Evolutionary conservation across 169 alveolate genomes (phyloP).

Genomic region (Plasmodium berghei): DNA sequence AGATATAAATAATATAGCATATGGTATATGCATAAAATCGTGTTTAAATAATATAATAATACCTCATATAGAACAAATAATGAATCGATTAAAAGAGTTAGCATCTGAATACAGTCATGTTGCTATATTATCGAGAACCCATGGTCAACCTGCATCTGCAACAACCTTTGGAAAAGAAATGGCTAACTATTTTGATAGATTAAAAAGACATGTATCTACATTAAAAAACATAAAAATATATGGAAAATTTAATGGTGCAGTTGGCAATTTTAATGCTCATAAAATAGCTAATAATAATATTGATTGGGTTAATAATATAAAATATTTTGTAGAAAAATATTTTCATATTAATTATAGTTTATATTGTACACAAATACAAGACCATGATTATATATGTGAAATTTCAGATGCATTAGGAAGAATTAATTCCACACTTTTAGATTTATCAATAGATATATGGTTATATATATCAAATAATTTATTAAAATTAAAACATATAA

Average conservation of each 20-base stretch:
- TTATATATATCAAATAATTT: constrained; percentile 88
- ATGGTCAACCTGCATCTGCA: constrained; percentile 98
- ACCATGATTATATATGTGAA: constrained; percentile 94
- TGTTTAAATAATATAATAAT: constrained; percentile 83
- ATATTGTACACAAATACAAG: constrained; percentile 95
- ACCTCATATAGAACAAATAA: constrained; percentile 82
- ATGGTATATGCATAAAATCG: constrained; percentile 89
- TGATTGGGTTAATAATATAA: constrained; percentile 91
- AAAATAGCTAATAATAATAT: constrained; percentile 90
- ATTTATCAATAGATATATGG: constrained; percentile 96
- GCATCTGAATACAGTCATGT: constrained; percentile 87
- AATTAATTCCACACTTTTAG: constrained; percentile 91
- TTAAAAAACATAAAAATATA: constrained; percentile 81
- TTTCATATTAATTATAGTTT: constrained; percentile 91
- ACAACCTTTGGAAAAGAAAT: constrained; percentile 97
- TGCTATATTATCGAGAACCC: constrained; percentile 95
- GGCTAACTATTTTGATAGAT: constrained; percentile 86
- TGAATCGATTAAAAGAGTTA: constrained; percentile 77
- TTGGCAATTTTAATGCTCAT: constrained; percentile 96
- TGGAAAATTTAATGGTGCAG: constrained; percentile 98
- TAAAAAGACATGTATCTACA: constrained; percentile 28
- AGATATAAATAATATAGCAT: constrained; percentile 95
- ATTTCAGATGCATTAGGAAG: constrained; percentile 89
- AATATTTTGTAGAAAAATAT: constrained; percentile 85
- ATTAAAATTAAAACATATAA: constrained; percentile 75